Evolutionary conservation across 768 basidiomycete species (phyloP).

Genomic region (Collybia nuda): DNA sequence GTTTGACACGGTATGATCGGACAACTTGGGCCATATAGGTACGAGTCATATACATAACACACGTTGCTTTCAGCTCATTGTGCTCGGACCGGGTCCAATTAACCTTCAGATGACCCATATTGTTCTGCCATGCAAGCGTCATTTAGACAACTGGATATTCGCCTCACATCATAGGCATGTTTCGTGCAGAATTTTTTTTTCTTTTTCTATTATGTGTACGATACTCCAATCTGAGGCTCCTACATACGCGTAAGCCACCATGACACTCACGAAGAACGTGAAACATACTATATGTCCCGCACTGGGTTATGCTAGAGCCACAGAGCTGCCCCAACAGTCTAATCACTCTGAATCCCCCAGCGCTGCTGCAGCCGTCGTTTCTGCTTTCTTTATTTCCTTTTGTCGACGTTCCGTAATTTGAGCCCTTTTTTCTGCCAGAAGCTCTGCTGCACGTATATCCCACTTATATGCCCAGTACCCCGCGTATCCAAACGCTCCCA

Average conservation of each 20-base stretch:
- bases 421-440: slow-evolving; percentile 63
- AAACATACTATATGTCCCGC: slow-evolving; percentile 13
- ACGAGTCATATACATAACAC: too few relatives aligned
- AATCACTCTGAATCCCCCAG: slow-evolving; percentile 11
- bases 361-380: slow-evolving; percentile 23
- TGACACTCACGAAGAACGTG: not conserved
- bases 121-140: too few relatives aligned
- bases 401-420: slow-evolving; percentile 56
- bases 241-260: slow-evolving; percentile 2
- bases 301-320: slow-evolving; percentile 7
- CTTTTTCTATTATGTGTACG: slow-evolving; percentile 3
- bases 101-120: too few relatives aligned
- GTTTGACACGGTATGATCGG: too few relatives aligned
- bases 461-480: slow-evolving; percentile 77
- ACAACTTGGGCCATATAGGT: too few relatives aligned
- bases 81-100: too few relatives aligned
- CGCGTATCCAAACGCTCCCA: slow-evolving; percentile 65
- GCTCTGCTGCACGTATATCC: slow-evolving; percentile 59
- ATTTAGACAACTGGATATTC: too few relatives aligned
- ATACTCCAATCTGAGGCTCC: slow-evolving; percentile 5
- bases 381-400: slow-evolving; percentile 30
- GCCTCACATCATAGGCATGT: too few relatives aligned
- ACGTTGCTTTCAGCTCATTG: too few relatives aligned
- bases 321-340: not conserved
- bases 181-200: slow-evolving; percentile 1